phyloP scores from a whole-genome alignment of 257 asterid genomes.

The Lavandula angustifolia region DNA sequence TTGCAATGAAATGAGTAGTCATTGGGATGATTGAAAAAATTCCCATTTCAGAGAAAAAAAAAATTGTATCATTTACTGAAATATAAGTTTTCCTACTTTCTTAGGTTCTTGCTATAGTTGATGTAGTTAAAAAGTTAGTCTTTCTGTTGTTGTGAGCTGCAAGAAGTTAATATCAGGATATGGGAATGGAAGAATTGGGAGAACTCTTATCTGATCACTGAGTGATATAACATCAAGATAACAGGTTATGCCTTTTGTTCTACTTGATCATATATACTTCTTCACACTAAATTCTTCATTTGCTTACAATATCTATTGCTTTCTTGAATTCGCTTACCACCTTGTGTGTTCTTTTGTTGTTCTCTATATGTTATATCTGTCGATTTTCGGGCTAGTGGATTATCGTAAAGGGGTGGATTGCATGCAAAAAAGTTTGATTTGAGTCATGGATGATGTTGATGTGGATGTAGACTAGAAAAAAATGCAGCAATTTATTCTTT shows the following conservation, averaged over 20 bases:
- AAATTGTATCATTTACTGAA: too few relatives aligned
- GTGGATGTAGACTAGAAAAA: conserved; percentile 29
- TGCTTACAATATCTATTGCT: conserved; percentile 25
- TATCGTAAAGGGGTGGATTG: conserved; percentile 47
- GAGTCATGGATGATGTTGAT: conserved; percentile 41
- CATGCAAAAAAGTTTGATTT: conserved; percentile 46
- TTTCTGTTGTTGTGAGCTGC: conserved; percentile 27
- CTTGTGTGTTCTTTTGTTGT: conserved; percentile 26
- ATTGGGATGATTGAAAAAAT: too few relatives aligned
- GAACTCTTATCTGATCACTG: conserved; percentile 33
- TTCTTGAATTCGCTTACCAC: conserved; percentile 28
- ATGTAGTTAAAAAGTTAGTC: conserved; percentile 27
- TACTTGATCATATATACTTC: conserved; percentile 23
- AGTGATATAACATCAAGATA: conserved; percentile 35
- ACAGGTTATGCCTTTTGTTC: conserved; percentile 21
- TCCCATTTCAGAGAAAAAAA: too few relatives aligned
- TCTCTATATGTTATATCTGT: conserved; percentile 20
- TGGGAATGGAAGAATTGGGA: conserved; percentile 29
- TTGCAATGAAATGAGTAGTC: too few relatives aligned
- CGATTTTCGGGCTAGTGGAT: conserved; percentile 29
- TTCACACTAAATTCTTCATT: conserved; percentile 37
- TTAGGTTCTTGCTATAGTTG: conserved; percentile 32
- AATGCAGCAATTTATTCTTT: conserved; percentile 6
- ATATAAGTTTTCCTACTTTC: conserved; percentile 34
- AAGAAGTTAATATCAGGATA: conserved; percentile 38